Percentiles rank a stretch among this genome's conserved stretches.
Evolutionary conservation across 192 early-diverging fungal species (phyloP).

Genomic region (Gryganskiella cystojenkinii): DNA sequence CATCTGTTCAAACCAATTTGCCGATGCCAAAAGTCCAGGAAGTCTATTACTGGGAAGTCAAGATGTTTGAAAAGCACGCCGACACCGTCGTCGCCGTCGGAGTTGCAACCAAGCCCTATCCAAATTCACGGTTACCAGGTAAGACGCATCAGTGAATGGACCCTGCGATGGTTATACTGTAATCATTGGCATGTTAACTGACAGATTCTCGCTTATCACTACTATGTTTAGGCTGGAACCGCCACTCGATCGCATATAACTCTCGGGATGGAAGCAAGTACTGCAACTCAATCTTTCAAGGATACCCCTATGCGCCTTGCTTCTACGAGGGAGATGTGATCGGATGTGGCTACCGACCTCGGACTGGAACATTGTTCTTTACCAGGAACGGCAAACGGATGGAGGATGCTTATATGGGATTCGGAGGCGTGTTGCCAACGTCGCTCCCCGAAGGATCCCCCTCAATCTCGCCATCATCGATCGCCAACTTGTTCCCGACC

Average conservation of each 20-base stretch:
- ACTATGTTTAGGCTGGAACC: constrained; percentile 72
- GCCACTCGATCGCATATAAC: constrained; percentile 76
- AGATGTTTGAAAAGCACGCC: constrained; percentile 79
- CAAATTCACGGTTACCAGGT: constrained; percentile 73
- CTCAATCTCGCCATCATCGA: neutral
- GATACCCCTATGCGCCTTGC: constrained; percentile 68
- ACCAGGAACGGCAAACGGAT: constrained; percentile 79
- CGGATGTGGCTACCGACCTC: constrained; percentile 79
- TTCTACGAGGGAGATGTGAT: constrained; percentile 81
- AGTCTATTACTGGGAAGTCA: constrained; percentile 89
- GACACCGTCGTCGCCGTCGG: constrained; percentile 77
- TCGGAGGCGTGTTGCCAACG: constrained; percentile 48
- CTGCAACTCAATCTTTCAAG: constrained; percentile 76
- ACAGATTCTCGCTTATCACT: neutral
- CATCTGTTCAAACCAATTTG: constrained; percentile 82
- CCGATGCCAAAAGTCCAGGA: constrained; percentile 84
- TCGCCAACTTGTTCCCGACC: constrained; percentile 73
- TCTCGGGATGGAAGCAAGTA: constrained; percentile 74
- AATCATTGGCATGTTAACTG: neutral
- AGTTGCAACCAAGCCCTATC: constrained; percentile 82
- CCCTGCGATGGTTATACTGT: neutral
- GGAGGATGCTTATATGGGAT: constrained; percentile 75
- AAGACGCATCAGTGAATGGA: neutral
- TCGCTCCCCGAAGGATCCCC: too few relatives aligned
- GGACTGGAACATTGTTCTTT: constrained; percentile 80